phyloP scores from a whole-genome alignment of 306 rosid species.

The Pterocarpus santalinus region DNA sequence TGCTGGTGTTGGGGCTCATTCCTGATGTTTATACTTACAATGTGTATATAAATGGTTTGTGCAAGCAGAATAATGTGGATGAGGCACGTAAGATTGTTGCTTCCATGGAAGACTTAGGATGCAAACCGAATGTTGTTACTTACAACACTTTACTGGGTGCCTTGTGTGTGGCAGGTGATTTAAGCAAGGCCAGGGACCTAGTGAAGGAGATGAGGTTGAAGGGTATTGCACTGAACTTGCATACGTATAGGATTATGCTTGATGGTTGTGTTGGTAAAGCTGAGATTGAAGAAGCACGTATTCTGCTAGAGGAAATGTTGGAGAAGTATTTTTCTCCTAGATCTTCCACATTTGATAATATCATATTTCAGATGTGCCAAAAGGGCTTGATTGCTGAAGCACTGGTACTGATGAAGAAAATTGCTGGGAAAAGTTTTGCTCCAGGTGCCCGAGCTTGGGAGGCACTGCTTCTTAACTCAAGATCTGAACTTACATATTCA shows the following conservation, averaged over 20 bases:
- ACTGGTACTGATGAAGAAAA: constrained; percentile 57
- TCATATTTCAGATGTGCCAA: constrained; percentile 64
- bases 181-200: constrained; percentile 55
- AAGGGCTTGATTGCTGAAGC: constrained; percentile 64
- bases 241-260: constrained; percentile 67
- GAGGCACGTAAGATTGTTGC: constrained; percentile 59
- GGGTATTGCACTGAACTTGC: constrained; percentile 66
- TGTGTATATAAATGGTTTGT: constrained; percentile 74
- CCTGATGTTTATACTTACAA: constrained; percentile 78
- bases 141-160: constrained; percentile 69
- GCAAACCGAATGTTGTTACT: constrained; percentile 77
- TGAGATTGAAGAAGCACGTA: constrained; percentile 66
- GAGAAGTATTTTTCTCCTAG: constrained; percentile 54
- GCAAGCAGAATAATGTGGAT: constrained; percentile 65
- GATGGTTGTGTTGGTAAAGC: constrained; percentile 64
- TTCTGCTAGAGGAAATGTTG: constrained; percentile 71
- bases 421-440: constrained; percentile 52
- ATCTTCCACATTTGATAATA: constrained; percentile 65
- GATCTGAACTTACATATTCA: constrained; percentile 44
- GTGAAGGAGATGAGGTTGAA: constrained; percentile 64
- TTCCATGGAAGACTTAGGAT: constrained; percentile 74
- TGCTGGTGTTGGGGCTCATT: constrained; percentile 76
- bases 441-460: constrained; percentile 74
- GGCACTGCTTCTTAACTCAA: constrained; percentile 56
- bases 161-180: constrained; percentile 54